Base-by-base conservation (phyloP, 257 asterid species). In the Nicotiana attenuata region DNA sequence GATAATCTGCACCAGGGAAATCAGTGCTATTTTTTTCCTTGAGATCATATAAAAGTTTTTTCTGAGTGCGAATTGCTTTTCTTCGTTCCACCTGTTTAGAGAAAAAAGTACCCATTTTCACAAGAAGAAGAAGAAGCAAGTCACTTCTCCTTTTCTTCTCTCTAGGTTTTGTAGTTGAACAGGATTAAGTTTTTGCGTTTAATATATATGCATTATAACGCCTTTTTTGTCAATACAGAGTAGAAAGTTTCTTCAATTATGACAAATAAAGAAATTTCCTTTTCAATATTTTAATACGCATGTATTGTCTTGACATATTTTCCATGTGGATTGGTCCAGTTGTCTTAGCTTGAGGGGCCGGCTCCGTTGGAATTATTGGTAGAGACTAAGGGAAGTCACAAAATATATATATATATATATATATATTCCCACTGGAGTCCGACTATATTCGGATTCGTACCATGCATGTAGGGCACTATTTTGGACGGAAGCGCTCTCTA, bases 1-100 rank as follows among this genome's bases (percentile, higher is more conserved):
- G 83, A 87, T 92, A 89, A 67, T 94, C 98, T 78, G 86, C 85
- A 60, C 99, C 92, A 0, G 97, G 98, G 47, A 83, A 96, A 5
- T 87, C 88, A 22, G 33, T 64, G 50, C 93, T 96, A 35, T 7
- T 24, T 68, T 38, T 82, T 19, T 87, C 80, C 50, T 85, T 33
- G 38, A 96, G 89, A 89, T 87, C 93, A 8, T 33, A 50, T 11
- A 96, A 77, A 66, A 86, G 19, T 81, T 90, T 89, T 89, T 91
- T 92, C 87, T 96, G 87, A 1, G 90, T 55, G 6, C 83, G 68
- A 71, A 95, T 87, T 26, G 90, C 76, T 73, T 87, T 92, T 64
- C 93, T 87, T 13, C 95, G 85, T 60, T 93, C 88, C 52, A 87
- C 80, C 77, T 92, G 97, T 80, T 89, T 90, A 59, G 99, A 86